Evolutionary conservation across 2,329 filamentous ascomycete genomes (phyloP).

Genomic region (Biscogniauxia sp.): DNA sequence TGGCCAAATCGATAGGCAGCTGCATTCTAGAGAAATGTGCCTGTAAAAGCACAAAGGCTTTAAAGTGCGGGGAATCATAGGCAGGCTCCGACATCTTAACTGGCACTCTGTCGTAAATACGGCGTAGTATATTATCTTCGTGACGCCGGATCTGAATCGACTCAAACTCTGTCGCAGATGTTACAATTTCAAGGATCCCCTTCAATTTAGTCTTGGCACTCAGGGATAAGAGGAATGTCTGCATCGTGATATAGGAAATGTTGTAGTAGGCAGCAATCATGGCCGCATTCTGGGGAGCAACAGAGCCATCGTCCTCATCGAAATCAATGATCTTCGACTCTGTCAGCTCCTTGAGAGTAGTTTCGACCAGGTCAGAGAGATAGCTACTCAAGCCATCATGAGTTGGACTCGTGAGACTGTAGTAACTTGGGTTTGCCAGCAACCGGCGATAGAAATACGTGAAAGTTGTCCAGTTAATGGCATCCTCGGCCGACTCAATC

Average conservation of each 20-base stretch:
- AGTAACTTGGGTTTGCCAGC: conserved; percentile 94
- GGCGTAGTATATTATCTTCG: conserved; percentile 81
- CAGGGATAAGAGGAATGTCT: conserved; percentile 92
- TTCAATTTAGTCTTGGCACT: conserved; percentile 90
- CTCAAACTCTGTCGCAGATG: conserved; percentile 95
- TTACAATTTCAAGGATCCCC: conserved; percentile 94
- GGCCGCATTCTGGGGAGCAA: conserved; percentile 87
- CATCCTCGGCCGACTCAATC: conserved; percentile 92
- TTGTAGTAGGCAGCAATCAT: conserved; percentile 99
- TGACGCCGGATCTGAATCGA: conserved; percentile 90
- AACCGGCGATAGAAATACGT: conserved; percentile 97
- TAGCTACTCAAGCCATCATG: conserved; percentile 93
- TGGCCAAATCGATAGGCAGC: conserved; percentile 89
- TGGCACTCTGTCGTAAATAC: conserved; percentile 90
- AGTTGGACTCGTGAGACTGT: conserved; percentile 82
- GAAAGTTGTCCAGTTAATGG: conserved; percentile 97
- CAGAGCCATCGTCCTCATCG: conserved; percentile 88
- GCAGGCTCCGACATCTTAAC: conserved; percentile 89
- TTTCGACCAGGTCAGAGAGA: conserved; percentile 91
- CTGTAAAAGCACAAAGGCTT: conserved; percentile 94
- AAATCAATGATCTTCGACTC: conserved; percentile 96
- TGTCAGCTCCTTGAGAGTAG: conserved; percentile 81
- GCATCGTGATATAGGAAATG: conserved; percentile 98
- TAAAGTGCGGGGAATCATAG: conserved; percentile 96
- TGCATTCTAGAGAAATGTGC: conserved; percentile 98